Evolutionary conservation across 345 rosid genomes (phyloP), one percentile per base, ranked within the genome.

Genomic region (Brassica carinata): DNA sequence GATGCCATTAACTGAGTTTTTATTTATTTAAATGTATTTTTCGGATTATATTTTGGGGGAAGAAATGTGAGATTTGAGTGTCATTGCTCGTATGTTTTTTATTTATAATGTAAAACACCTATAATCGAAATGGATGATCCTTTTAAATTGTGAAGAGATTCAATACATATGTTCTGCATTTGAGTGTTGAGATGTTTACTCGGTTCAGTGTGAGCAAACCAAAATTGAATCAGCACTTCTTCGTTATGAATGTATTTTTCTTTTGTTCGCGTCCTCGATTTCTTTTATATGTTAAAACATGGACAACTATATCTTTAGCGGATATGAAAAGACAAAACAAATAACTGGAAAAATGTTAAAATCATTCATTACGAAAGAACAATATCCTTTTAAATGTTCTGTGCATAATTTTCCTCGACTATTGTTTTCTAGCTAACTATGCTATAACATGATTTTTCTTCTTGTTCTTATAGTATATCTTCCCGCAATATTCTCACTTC

Each of bases 1-100:
- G 96, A 93, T 85, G 94, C 96, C 4, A 69, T 89, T 48, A 94
- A 94, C 48, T 94, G 77, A 87, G 34, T 64, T 53, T 64, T 10
- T 29, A 8, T 9, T 10, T 55, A 17, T 10, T 51, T 57, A 26
- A 23, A 26, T 62, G 7, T 48, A 7, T 6, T 69, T 64, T 72
- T 15, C n/a, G 40, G 57, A 48, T 70, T 51, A 71, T 77, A 51
- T 71, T 70, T 6, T 45, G n/a, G 45, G 58, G 13, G 7, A 9
- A 13, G 31, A 23, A 62, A 77, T 69, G 64, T 77, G 70, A 78
- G 76, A 64, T 64, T 77, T 70, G 76, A 36, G 43, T 53, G 74
- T 73, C 23, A 33, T 78, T 57, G 61, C 67, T 78, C 15, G 2
- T 33, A 27, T 77, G 55, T 64, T 69, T 62, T 63, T 8, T 51